Conservation (phyloP, 2,329 filamentous ascomycete genomes). For the Aaosphaeria arxii region DNA sequence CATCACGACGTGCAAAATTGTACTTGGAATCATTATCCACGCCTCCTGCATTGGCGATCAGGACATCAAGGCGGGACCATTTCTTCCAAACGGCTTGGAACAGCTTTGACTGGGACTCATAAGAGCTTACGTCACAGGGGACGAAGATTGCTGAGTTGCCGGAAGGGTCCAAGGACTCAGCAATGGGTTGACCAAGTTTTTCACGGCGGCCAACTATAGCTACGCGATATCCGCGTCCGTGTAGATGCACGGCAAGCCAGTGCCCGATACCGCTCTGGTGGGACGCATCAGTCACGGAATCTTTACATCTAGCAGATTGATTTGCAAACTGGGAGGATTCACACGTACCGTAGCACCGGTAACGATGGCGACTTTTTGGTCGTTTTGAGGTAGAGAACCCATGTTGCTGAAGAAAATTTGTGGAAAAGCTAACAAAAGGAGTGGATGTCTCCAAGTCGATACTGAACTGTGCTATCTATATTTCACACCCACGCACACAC, state of each 20-base stretch:
- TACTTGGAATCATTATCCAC: slow-evolving; percentile 47
- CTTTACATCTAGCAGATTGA: background rate
- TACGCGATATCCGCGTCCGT: slow-evolving; percentile 34
- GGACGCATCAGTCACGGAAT: slow-evolving; percentile 1
- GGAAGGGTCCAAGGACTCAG: slow-evolving; percentile 9
- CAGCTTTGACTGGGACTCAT: slow-evolving; percentile 42
- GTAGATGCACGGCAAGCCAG: slow-evolving; percentile 40
- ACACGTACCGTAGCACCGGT: slow-evolving; percentile 41
- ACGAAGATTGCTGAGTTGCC: slow-evolving; percentile 42
- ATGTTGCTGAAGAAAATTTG: background rate
- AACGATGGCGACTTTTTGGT: slow-evolving; percentile 37
- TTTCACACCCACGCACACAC: background rate
- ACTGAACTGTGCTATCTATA: background rate
- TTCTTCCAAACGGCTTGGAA: slow-evolving; percentile 44
- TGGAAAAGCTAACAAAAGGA: background rate
- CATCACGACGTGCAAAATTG: slow-evolving; percentile 33
- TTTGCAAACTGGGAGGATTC: background rate
- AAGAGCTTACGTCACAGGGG: slow-evolving; percentile 46
- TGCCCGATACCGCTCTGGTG: slow-evolving; percentile 48
- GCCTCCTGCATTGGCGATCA: slow-evolving; percentile 53
- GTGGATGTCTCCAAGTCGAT: background rate
- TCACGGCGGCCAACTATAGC: slow-evolving; percentile 41
- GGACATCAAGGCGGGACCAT: slow-evolving; percentile 48
- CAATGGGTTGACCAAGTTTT: slow-evolving; percentile 31
- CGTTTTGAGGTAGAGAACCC: slow-evolving; percentile 1